Conservation (phyloP, 345 rosid genomes). For the Syzygium grande region DNA sequence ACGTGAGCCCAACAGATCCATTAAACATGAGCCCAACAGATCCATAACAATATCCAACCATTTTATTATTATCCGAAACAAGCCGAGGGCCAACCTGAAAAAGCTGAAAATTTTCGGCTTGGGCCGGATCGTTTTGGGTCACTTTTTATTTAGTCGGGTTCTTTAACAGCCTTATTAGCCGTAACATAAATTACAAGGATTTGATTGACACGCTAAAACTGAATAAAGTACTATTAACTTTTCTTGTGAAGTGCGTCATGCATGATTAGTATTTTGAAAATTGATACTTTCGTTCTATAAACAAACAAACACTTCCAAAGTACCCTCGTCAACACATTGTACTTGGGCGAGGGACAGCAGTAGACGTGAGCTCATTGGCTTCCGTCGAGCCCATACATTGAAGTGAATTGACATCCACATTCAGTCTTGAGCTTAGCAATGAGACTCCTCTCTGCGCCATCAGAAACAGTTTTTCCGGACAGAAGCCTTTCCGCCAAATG, state of each 20-base stretch:
- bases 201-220: not conserved
- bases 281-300: not conserved
- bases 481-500: slow-evolving; percentile 91
- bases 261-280: not conserved
- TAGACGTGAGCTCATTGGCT: slow-evolving; percentile 11
- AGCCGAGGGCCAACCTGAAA: too few species aligned
- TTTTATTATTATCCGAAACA: too few species aligned
- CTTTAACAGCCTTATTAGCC: too few species aligned
- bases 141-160: too few species aligned
- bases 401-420: slow-evolving; percentile 95
- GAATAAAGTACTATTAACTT: not conserved
- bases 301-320: not conserved
- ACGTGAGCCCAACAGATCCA: too few species aligned
- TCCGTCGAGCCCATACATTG: slow-evolving; percentile 64
- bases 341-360: not conserved
- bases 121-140: too few species aligned
- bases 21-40: too few species aligned
- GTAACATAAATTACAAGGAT: not conserved
- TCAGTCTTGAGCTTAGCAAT: slow-evolving; percentile 91
- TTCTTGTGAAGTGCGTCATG: not conserved
- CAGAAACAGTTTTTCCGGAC: slow-evolving; percentile 84
- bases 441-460: slow-evolving; percentile 92
- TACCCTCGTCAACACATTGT: not conserved
- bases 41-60: too few species aligned
- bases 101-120: too few species aligned